Percentiles rank a stretch among this genome's conserved stretches.
These are phyloP conservation scores for Fragaria nilgerrensis DNA, from an alignment of 306 rosid species.

Conservation along the genomic window DNA sequence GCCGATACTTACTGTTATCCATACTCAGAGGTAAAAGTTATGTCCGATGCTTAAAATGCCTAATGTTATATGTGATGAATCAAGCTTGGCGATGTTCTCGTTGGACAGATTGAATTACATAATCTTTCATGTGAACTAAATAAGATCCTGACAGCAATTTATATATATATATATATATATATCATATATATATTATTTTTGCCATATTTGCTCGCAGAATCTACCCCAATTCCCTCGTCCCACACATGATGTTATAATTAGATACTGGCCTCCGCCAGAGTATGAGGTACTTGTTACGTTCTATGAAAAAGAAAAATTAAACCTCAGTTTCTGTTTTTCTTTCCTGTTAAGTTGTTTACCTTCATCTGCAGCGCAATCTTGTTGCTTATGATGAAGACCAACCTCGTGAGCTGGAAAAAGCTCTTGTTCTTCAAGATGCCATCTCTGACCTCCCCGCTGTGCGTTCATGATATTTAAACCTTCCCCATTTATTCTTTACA, in stretches of 20 bases:
- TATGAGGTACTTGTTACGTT: conserved; percentile 58
- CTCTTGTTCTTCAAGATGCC: conserved; percentile 76
- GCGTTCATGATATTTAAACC: conserved; percentile 24
- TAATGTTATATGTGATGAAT: background rate
- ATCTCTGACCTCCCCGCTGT: conserved; percentile 94
- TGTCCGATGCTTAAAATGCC: background rate
- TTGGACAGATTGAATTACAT: background rate
- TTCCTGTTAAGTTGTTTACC: conserved; percentile 16
- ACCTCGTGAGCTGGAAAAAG: conserved; percentile 64
- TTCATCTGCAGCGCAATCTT: conserved; percentile 68
- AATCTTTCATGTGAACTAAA: background rate
- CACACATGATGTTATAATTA: conserved; percentile 79
- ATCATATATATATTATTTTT: background rate
- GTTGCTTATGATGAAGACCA: conserved; percentile 91
- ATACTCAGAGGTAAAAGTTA: background rate
- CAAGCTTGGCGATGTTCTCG: background rate
- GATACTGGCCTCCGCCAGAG: conserved; percentile 79
- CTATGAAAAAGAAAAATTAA: conserved; percentile 8
- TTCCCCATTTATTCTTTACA: conserved; percentile 13
- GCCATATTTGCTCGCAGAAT: conserved; percentile 41
- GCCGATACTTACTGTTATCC: background rate
- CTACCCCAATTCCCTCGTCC: conserved; percentile 93
- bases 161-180: no score
- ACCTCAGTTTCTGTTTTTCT: conserved; percentile 10
- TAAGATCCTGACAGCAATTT: background rate